Evolutionary conservation across 805 yeast species (phyloP).

Genomic region (Metschnikowia anglica): DNA sequence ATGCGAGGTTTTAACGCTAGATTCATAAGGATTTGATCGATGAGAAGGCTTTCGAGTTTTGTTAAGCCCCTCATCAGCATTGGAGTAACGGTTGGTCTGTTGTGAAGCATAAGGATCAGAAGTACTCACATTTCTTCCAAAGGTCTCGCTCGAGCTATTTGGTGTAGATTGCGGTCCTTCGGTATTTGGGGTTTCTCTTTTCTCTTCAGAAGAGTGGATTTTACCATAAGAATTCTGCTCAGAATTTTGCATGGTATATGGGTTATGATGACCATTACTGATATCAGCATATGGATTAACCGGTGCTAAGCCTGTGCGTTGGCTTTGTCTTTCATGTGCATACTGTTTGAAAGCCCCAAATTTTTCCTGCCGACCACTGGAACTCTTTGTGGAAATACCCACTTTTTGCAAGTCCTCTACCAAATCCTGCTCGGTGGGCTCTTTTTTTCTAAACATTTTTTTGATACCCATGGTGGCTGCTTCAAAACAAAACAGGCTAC

Average conservation of each 20-base stretch:
- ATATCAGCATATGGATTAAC: slow-evolving; percentile 43
- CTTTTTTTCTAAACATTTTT: slow-evolving; percentile 48
- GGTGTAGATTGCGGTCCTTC: not conserved
- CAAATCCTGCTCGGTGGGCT: slow-evolving; percentile 49
- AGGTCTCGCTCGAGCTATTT: not conserved
- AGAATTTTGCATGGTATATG: slow-evolving; percentile 11
- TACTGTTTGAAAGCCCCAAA: slow-evolving; percentile 51
- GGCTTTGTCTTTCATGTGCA: slow-evolving; percentile 43
- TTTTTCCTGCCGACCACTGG: slow-evolving; percentile 41
- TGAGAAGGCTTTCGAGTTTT: not conserved
- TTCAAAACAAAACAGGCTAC: not conserved
- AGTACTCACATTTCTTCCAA: slow-evolving; percentile 4
- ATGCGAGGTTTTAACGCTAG: not conserved
- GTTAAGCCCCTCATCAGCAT: not conserved
- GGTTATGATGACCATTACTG: slow-evolving; percentile 14
- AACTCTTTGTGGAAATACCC: slow-evolving; percentile 43
- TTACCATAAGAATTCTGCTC: not conserved
- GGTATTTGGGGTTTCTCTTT: not conserved
- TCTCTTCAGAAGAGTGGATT: not conserved
- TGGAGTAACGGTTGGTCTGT: not conserved
- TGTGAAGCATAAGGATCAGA: slow-evolving; percentile 10
- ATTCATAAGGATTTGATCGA: slow-evolving; percentile 3
- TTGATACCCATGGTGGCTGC: slow-evolving; percentile 43
- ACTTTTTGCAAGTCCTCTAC: slow-evolving; percentile 37
- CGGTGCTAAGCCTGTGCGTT: slow-evolving; percentile 40